Base-by-base conservation (phyloP, 805 yeast genomes). In the Isabelozyma rhagii region DNA sequence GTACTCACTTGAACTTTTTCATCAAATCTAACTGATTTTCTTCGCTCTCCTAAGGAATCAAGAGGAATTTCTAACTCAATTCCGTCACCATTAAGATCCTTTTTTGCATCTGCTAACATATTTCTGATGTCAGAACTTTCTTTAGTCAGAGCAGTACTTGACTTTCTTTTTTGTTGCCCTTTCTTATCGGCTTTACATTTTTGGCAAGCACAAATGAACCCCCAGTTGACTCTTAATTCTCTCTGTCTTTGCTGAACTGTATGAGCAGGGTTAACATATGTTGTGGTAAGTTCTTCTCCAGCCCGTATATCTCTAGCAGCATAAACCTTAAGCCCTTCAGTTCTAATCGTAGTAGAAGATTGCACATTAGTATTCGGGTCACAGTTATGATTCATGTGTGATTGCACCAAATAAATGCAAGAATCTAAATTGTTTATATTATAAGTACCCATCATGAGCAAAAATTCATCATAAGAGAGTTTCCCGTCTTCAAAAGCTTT, bases 361-460 rank as follows among this genome's bases (percentile, higher is more conserved):
- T 79, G 74, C 29, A 80, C 84, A 36, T 76, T 72, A 3, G 84
- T 83, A 58, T 84, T 88, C 2, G 94, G 92, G 40, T 77, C 82
- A 69, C 96, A 89, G 57, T 74, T 76, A 62, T 89, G 96, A 60
- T 89, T 89, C 58, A 89, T 68, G 60, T 87, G 87, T 0, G 94
- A 82, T 52, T 85, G 87, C 8, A 76, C 61, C 52, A 82, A 72
- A 62, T 74, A 89, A 14, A 87, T 59, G 45, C 82, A 79, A 2
- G 86, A 83, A 47, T 83, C 84, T 46, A 85, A 70, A 58, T 87
- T 86, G 66, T 89, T 89, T 57, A 89, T 79, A 65, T 87, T 86
- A 61, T 83, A 86, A 51, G 84, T 79, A 1, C 96, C 96, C 57
- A 89, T 66, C 66, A 81, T 81, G 49, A 65, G 68, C 63, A 87